Conservation (phyloP, 495 filamentous ascomycete species). For the Penicillium simplicissimum region DNA sequence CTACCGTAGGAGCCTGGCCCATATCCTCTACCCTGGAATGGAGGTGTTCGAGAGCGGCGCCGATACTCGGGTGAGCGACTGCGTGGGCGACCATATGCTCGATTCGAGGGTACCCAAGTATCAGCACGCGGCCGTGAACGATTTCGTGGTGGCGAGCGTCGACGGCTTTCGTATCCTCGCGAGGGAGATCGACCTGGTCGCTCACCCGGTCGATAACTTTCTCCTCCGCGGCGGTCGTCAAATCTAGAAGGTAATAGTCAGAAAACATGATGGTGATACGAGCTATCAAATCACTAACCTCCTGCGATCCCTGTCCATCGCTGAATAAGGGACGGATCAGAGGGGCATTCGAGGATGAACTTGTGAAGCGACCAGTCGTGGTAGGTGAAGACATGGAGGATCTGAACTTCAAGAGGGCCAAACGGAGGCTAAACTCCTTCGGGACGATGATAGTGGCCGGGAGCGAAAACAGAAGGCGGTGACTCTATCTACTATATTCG, state of each 20-base stretch:
- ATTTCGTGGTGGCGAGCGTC: constrained; percentile 43
- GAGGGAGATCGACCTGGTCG: constrained; percentile 38
- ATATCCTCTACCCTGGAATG: constrained; percentile 40
- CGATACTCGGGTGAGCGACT: constrained; percentile 48
- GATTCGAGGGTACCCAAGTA: constrained; percentile 49
- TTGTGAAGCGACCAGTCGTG: not conserved
- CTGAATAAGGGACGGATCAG: not conserved
- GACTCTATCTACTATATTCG: not conserved
- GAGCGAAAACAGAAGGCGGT: not conserved
- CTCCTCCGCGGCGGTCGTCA: constrained; percentile 54
- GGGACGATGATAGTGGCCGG: not conserved
- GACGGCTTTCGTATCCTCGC: constrained; percentile 41
- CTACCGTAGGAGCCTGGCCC: constrained; percentile 36
- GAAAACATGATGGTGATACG: not conserved
- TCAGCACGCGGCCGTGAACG: constrained; percentile 46
- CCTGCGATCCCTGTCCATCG: constrained; percentile 55
- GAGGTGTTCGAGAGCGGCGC: constrained; percentile 51
- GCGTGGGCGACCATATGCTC: constrained; percentile 38
- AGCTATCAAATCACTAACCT: constrained; percentile 26
- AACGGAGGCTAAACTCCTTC: constrained; percentile 12
- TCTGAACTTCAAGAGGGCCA: not conserved
- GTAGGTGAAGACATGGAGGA: not conserved
- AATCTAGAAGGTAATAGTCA: constrained; percentile 38
- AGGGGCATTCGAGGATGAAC: not conserved
- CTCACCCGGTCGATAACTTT: constrained; percentile 54